A percentile compares a stretch with the other conserved stretches of the same genome.
These are phyloP conservation scores for Athelia sp. DNA, from an alignment of 1,284 basidiomycete genomes.

Conservation along the genomic window DNA sequence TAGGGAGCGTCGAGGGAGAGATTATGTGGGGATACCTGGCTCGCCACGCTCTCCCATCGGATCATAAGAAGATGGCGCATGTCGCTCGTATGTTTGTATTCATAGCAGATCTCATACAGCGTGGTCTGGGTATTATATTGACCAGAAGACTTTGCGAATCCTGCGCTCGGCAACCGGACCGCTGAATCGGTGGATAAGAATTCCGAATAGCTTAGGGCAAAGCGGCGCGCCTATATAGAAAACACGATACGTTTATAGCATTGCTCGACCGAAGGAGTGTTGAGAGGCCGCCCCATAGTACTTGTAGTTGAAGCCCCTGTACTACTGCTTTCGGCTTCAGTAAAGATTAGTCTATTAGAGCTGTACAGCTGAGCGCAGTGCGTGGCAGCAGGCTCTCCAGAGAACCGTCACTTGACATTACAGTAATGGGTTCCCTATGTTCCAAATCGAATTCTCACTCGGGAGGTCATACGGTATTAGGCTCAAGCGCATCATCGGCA, in stretches of 20 bases:
- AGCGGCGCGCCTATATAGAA: no score
- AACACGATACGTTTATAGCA: background rate
- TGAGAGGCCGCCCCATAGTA: no score
- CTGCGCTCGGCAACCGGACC: no score
- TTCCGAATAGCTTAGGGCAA: no score
- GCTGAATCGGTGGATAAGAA: no score
- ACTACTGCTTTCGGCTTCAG: no score
- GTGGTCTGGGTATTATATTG: no score
- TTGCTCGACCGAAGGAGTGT: no score
- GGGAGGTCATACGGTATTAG: conserved; percentile 51
- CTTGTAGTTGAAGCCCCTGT: no score
- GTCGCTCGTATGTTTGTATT: no score
- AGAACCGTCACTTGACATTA: conserved; percentile 9
- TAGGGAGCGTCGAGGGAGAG: conserved; percentile 26
- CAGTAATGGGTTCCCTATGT: conserved; percentile 61
- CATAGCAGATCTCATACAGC: no score
- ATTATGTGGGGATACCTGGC: conserved; percentile 36
- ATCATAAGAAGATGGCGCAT: background rate
- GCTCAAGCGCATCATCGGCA: conserved; percentile 21
- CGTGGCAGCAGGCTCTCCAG: conserved; percentile 12
- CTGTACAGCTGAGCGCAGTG: conserved; percentile 15
- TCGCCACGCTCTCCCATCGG: conserved; percentile 5
- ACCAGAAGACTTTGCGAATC: no score
- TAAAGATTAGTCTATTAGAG: background rate
- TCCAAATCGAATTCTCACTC: conserved; percentile 51